These are phyloP conservation scores for Backusella sp. DNA, from an alignment of 192 early-diverging fungal genomes.

Conservation along the genomic window DNA sequence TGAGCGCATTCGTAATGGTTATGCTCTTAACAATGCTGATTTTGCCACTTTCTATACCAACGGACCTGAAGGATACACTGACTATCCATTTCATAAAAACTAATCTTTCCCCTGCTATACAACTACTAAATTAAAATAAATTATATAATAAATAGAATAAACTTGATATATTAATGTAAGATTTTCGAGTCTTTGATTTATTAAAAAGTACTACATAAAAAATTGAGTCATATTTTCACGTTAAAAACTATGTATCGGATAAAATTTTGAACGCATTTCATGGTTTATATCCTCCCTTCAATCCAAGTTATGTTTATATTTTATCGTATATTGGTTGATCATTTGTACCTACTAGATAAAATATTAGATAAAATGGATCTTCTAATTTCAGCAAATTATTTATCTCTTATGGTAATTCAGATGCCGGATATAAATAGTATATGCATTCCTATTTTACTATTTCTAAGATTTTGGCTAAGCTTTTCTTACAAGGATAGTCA, in stretches of 20 bases:
- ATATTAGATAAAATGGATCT: background rate
- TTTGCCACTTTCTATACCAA: constrained; percentile 13
- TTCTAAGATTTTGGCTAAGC: background rate
- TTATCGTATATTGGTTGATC: background rate
- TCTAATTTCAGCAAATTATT: background rate
- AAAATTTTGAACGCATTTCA: background rate
- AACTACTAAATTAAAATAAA: background rate
- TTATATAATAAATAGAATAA: background rate
- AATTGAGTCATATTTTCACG: too few species aligned
- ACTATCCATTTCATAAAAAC: constrained; percentile 21
- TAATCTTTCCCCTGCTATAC: background rate
- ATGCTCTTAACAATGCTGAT: constrained; percentile 17
- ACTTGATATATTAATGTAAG: background rate
- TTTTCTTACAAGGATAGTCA: background rate
- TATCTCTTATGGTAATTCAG: background rate
- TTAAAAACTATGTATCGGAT: background rate
- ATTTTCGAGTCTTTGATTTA: background rate
- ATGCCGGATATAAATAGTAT: background rate
- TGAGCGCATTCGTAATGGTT: constrained; percentile 11
- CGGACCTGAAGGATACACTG: constrained; percentile 22
- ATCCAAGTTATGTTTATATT: background rate
- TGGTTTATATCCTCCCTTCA: background rate
- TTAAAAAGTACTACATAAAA: background rate
- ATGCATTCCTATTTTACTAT: background rate
- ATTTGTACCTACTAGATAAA: background rate